Base-by-base conservation (phyloP, 2,329 filamentous ascomycete species). In the Aspergillus sp. region DNA sequence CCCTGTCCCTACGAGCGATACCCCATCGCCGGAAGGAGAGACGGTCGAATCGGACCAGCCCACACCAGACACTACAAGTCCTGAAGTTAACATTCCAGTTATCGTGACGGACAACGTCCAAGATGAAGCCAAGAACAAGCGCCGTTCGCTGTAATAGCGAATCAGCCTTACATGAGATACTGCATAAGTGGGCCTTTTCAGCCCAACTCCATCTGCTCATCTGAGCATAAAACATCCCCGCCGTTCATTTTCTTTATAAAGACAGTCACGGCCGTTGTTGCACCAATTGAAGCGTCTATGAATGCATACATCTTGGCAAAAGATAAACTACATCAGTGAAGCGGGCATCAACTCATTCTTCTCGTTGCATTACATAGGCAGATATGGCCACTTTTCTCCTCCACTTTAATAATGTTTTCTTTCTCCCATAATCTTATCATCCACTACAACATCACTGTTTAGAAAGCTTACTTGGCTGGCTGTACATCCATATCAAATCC, bases 71-170 rank as follows among this genome's bases (percentile, higher is more conserved):
- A 17, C 41, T 3, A 40, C 43, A 15, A 49, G 21, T 14, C 51
- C 51, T 1, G 58, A 61, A 15, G 11, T 56, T 11, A 59, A 50
- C 11, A 63, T 66, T 25, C 64, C 64, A 19, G 55, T 64, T 9
- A 66, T 66, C 14, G 61, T 66, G 39, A 65, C 62, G 4, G 59
- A 63, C 11, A 62, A 62, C 33, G 48, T 52, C 14, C 7, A 51
- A 40, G 19, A 33, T 9, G 51, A 55, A n/a, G 12, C 51, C 4
- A 33, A 54, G 41, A 33, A 5, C 8, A 58, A 58, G 51, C 45
- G 52, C 11, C 19, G 40, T 19, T 55, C 39, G 14, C 31, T 56
- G 3, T 56, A 15, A 35, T 15, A 7, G 27, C n/a, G 45, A 37
- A 33, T 19, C 7, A 11, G 7, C 21, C 43, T 6, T 25, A 52